Evolutionary conservation across 257 asterid genomes (phyloP).

Genomic region (Solanum peruvianum): DNA sequence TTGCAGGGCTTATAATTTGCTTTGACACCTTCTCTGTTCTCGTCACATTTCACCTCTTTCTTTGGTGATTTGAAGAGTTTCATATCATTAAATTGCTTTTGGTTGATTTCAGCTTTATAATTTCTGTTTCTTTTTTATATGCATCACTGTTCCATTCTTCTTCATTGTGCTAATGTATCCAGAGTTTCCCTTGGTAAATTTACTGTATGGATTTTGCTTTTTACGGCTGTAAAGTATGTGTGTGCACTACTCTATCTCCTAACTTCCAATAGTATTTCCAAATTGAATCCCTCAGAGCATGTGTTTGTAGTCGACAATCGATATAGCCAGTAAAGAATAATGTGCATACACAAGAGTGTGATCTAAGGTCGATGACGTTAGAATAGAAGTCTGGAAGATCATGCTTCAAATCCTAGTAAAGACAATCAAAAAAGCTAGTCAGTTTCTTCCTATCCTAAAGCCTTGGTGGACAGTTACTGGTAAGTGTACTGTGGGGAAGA

Average conservation of each 20-base stretch:
- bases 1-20: neutral
- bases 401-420: neutral
- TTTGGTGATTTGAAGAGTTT: neutral
- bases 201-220: neutral
- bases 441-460: neutral
- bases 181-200: neutral
- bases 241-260: neutral
- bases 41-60: neutral
- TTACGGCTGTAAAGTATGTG: neutral
- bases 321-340: neutral
- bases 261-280: neutral
- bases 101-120: neutral
- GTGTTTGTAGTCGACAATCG: neutral
- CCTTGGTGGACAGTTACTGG: neutral
- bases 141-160: neutral
- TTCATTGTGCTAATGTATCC: neutral
- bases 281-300: neutral
- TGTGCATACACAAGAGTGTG: neutral
- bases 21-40: neutral
- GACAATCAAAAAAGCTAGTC: neutral
- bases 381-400: neutral
- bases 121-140: neutral
- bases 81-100: neutral
- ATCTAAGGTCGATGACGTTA: neutral
- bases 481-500: neutral